Evolutionary conservation across 2,329 filamentous ascomycete species (phyloP), one percentile per base, ranked within the genome.

Genomic region (Colletotrichum lentis): DNA sequence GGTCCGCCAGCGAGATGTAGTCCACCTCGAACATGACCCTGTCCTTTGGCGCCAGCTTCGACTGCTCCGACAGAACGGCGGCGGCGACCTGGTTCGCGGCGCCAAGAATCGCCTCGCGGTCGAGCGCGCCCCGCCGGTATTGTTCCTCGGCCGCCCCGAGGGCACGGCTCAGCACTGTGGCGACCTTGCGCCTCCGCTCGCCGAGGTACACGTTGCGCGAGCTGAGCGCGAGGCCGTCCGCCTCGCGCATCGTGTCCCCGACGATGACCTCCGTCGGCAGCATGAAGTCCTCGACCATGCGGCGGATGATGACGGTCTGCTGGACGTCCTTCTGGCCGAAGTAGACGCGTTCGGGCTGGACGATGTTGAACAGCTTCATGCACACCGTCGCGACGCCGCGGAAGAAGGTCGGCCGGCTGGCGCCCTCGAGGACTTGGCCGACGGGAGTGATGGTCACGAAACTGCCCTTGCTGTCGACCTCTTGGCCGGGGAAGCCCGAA

Each of bases 281-380:
- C 77, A 94, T 88, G 72, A 99, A 94, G 78, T 99, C 96, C 72
- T 88, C 85, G 39, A 97, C 91, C 87, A 99, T 89, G 52, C 91
- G 88, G 74, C 88, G 90, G 74, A 99, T 92, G 12, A 99, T 87
- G 20, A 97, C 92, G 0, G 94, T 97, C 80, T 99, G 96, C 82
- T 99, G 96, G 22, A 97, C 89, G 78, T 99, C 96, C 81, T 99
- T 99, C 79, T 98, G 96, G 4, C 96, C 96, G 82, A 99, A 97
- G 80, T 97, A 94, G 22, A 91, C 91, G 5, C 86, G 83, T 67
- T 93, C 90, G 0, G 91, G 89, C 74, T 82, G 81, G 20, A 82
- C 79, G 22, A 81, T 77, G 71, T 81, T 82, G 76, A 83, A 82
- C 27, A 83, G 78, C 78, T 96, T 99, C 87, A 95, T 96, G 81